Evolutionary conservation across 108 stramenopile genomes (phyloP).

Genomic region (Pseudonitzschia delicatissima): DNA sequence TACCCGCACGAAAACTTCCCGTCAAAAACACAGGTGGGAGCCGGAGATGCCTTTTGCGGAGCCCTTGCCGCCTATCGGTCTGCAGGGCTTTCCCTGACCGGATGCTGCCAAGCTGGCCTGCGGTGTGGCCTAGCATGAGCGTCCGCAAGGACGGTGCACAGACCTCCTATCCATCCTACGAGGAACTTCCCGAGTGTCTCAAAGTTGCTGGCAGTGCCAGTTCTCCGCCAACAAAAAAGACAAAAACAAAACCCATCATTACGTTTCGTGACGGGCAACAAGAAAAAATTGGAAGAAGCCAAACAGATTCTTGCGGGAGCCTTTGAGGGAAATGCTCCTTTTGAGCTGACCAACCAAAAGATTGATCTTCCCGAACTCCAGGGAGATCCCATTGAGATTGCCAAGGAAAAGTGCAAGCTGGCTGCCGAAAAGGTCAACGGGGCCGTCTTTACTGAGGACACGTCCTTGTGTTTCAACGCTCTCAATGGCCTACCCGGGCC

Average conservation of each 20-base stretch:
- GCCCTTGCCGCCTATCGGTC: constrained; percentile 70
- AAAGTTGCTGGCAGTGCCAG: constrained; percentile 9
- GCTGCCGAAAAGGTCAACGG: constrained; percentile 84
- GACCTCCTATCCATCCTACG: constrained; percentile 56
- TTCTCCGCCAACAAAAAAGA: constrained; percentile 9
- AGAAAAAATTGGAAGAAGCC: constrained; percentile 97
- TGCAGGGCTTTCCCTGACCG: constrained; percentile 44
- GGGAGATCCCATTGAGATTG: constrained; percentile 94
- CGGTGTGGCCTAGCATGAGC: constrained; percentile 81
- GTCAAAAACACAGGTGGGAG: constrained; percentile 84
- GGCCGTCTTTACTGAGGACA: constrained; percentile 95
- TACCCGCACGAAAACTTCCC: constrained; percentile 60
- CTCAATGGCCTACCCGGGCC: constrained; percentile 94
- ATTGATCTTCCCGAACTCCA: constrained; percentile 94
- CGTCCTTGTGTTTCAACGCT: constrained; percentile 94
- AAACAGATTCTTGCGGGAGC: constrained; percentile 55
- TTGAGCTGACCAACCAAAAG: constrained; percentile 72
- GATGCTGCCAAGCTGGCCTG: constrained; percentile 69
- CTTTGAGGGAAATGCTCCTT: constrained; percentile 50
- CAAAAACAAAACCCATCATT: constrained; percentile 28
- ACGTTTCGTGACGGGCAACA: constrained; percentile 99
- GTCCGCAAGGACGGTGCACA: constrained; percentile 81
- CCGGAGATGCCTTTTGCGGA: constrained; percentile 86
- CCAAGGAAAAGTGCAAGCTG: constrained; percentile 89
- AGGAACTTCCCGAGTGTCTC: constrained; percentile 67